Base-by-base conservation (phyloP, 768 basidiomycete genomes). In the Suillus discolor region DNA sequence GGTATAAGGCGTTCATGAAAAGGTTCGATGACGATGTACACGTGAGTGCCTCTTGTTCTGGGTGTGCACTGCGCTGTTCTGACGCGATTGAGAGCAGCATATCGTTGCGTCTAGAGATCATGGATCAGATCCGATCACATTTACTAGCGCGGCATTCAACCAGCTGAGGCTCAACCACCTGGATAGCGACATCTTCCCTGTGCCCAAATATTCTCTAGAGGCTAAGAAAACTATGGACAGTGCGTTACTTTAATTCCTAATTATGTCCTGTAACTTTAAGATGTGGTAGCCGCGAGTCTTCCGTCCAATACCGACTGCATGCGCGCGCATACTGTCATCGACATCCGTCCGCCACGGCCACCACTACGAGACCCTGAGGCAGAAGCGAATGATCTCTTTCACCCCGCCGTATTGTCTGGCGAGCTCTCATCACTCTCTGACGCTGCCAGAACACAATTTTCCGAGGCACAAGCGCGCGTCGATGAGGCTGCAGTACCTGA, bases 1-100 rank as follows among this genome's bases (percentile, higher is more conserved):
- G 84, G 61, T 97, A 96, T 75, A 82, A 84, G 66, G 72, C 78
- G 1, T 94, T 97, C 79, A 89, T 96, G 87, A 75, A 80, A 36
- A 79, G 81, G 0, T 94, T 96, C 70, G 83, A 85, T 3, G 71
- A 83, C 5, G 77, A 83, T 36, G 83, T 84, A 7, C 80, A 92
- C 71, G 92, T 97, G 71, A 55, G 87, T 79, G 11, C 15, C 66
- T 62, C 34, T 54, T 23, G 41, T 45, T 45, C 38, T 54, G 13
- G 23, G 5, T 15, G 15, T 57, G 23, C 7, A 39, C 6, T 57
- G 38, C 13, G 57, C 15, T 23, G 57, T 15, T 39, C 51, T 51
- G 15, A 51, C 7, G 25, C 23, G 51, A 25, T 51, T 8, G 13
- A 28, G 51, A 31, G 25, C 51, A 51, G 51, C 51, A 51, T 18